Percentiles rank a stretch among this genome's conserved stretches.
These are phyloP conservation scores for Mortierella sp. DNA, from an alignment of 371 early-diverging fungal genomes.

Conservation along the genomic window DNA sequence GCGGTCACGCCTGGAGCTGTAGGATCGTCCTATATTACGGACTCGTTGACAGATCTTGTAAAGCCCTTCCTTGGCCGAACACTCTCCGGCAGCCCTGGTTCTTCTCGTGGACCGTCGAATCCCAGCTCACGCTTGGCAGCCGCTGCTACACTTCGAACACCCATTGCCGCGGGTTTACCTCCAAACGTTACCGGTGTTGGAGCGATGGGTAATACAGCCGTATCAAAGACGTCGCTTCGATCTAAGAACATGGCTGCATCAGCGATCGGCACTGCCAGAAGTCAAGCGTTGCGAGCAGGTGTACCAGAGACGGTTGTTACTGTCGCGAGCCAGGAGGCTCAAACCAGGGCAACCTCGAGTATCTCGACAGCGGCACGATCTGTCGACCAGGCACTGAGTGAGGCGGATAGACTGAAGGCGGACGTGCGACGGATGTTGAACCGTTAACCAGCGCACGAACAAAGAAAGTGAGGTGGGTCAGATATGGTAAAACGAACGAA, in stretches of 20 bases:
- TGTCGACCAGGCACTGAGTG: slow-evolving; percentile 44
- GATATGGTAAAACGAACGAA: background rate
- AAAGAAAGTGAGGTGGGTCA: too few relatives aligned
- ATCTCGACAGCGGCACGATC: slow-evolving; percentile 32
- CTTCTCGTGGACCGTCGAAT: slow-evolving; percentile 29
- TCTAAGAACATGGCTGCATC: slow-evolving; percentile 44
- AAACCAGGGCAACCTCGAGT: slow-evolving; percentile 37
- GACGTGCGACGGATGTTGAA: slow-evolving; percentile 50
- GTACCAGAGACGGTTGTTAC: slow-evolving; percentile 24
- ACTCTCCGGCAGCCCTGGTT: slow-evolving; percentile 17
- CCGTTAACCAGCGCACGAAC: slow-evolving; percentile 24
- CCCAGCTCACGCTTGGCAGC: slow-evolving; percentile 42
- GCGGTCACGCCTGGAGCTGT: background rate
- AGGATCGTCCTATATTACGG: slow-evolving; percentile 17
- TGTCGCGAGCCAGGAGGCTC: slow-evolving; percentile 37
- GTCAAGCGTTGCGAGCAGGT: slow-evolving; percentile 36
- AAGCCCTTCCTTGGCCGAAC: slow-evolving; percentile 47
- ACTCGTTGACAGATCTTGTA: slow-evolving; percentile 40
- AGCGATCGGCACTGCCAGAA: slow-evolving; percentile 43
- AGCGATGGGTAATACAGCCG: slow-evolving; percentile 37
- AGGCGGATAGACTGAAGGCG: slow-evolving; percentile 45
- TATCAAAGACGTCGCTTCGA: slow-evolving; percentile 30
- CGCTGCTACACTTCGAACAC: slow-evolving; percentile 34
- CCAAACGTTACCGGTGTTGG: slow-evolving; percentile 33
- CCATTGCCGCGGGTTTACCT: slow-evolving; percentile 51